These are phyloP conservation scores for Hyphopichia wangnamkhiaoensis DNA, from an alignment of 1,139 yeast species.

Conservation along the genomic window DNA sequence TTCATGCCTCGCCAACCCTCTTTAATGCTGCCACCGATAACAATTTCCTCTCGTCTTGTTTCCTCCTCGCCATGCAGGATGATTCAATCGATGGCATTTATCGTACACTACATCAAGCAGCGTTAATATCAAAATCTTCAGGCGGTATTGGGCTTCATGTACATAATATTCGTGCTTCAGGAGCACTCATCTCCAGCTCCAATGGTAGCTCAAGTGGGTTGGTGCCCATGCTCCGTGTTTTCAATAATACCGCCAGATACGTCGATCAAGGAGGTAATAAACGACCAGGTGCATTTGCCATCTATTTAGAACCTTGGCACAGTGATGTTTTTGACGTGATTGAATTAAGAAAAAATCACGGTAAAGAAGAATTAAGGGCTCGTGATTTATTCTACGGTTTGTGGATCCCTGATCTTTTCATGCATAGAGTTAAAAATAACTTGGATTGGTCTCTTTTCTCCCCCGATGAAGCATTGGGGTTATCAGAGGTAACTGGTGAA, in stretches of 20 bases:
- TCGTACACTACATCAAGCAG: slow-evolving; percentile 54
- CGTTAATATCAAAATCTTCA: slow-evolving; percentile 57
- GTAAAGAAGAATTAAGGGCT: slow-evolving; percentile 57
- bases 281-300: slow-evolving; percentile 65
- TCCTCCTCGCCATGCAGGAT: slow-evolving; percentile 56
- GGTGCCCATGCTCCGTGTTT: slow-evolving; percentile 60
- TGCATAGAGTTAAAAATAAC: slow-evolving; percentile 52
- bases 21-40: slow-evolving; percentile 55
- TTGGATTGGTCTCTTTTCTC: slow-evolving; percentile 57
- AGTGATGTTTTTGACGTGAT: slow-evolving; percentile 54
- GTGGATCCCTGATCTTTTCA: slow-evolving; percentile 62
- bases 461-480: slow-evolving; percentile 54
- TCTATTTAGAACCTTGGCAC: slow-evolving; percentile 65
- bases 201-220: slow-evolving; percentile 59
- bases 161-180: slow-evolving; percentile 52
- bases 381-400: slow-evolving; percentile 58
- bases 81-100: slow-evolving; percentile 62
- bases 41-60: slow-evolving; percentile 54
- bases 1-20: slow-evolving; percentile 58
- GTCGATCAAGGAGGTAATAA: slow-evolving; percentile 67
- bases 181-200: slow-evolving; percentile 53
- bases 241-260: slow-evolving; percentile 60
- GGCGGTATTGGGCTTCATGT: slow-evolving; percentile 63
- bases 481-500: slow-evolving; percentile 50
- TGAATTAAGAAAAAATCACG: slow-evolving; percentile 56